A percentile compares a stretch with the other conserved stretches of the same genome.
phyloP scores from a whole-genome alignment of 805 yeast genomes.

The Ogataea methylovora region DNA sequence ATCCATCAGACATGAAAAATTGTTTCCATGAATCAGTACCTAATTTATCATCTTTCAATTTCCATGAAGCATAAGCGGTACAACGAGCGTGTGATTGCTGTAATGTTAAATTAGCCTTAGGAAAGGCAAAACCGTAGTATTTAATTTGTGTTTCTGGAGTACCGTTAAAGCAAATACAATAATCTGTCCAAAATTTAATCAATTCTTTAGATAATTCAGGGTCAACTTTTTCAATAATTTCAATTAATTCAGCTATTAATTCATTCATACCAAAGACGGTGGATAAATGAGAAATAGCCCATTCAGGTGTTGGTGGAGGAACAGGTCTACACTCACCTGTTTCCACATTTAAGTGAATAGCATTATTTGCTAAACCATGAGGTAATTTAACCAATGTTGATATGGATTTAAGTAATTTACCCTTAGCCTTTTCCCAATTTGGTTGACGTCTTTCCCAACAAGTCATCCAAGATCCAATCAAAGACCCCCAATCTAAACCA shows the following conservation, averaged over 20 bases:
- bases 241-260: constrained; percentile 4
- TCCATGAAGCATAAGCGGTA: constrained; percentile 5
- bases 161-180: constrained; percentile 4
- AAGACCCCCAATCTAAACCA: constrained; percentile 2
- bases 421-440: constrained; percentile 1
- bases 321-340: constrained; percentile 5
- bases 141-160: constrained; percentile 1
- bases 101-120: constrained; percentile 1
- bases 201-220: neutral
- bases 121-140: constrained; percentile 4
- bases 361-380: constrained; percentile 5
- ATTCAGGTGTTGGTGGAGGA: constrained; percentile 7
- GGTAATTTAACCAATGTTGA: constrained; percentile 1
- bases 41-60: constrained; percentile 1
- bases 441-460: constrained; percentile 1
- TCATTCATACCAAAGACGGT: constrained; percentile 6
- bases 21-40: constrained; percentile 5
- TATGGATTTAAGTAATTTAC: constrained; percentile 1
- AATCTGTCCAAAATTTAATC: constrained; percentile 7
- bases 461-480: constrained; percentile 2
- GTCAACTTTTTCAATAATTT: constrained; percentile 1
- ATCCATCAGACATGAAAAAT: constrained; percentile 6
- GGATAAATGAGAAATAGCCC: constrained; percentile 8
- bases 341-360: constrained; percentile 3
- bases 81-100: constrained; percentile 8